phyloP scores from a whole-genome alignment of 1,284 basidiomycete species.

The Trametes sp. region DNA sequence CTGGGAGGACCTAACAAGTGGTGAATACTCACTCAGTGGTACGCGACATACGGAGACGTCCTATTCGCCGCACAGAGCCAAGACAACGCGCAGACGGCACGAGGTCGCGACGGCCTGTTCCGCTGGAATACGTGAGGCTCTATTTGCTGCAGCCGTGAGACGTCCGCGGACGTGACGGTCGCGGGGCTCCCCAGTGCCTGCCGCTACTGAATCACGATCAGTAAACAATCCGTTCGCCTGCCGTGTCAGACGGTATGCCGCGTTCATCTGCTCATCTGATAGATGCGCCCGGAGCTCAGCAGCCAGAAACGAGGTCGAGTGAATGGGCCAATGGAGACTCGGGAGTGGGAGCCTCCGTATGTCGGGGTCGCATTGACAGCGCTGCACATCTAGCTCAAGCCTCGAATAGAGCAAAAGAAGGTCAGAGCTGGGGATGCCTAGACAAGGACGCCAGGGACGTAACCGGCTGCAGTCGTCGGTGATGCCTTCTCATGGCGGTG shows the following conservation, averaged over 20 bases:
- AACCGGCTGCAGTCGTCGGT: slow-evolving; percentile 7
- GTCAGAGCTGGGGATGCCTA: not conserved
- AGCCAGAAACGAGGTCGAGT: not conserved
- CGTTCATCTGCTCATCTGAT: not conserved
- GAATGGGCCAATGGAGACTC: not conserved
- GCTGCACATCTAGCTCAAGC: not conserved
- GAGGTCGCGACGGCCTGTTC: not conserved
- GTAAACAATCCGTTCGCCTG: not conserved
- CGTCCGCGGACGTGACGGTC: not conserved
- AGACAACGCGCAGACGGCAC: not conserved
- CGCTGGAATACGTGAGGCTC: not conserved
- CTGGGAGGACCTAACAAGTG: no score
- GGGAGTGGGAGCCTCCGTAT: slow-evolving; percentile 1
- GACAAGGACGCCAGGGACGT: slow-evolving; percentile 12
- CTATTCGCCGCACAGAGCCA: not conserved
- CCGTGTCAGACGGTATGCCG: not conserved
- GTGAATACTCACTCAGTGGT: no score
- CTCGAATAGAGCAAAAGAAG: not conserved
- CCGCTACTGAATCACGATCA: slow-evolving; percentile 7
- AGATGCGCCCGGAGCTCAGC: slow-evolving; percentile 13
- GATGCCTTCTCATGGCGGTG: slow-evolving; percentile 13
- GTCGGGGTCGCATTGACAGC: no score
- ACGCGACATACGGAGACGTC: not conserved
- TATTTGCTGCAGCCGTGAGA: not conserved
- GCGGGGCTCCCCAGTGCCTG: not conserved